Base-by-base conservation (phyloP, 1,284 basidiomycete genomes). In the Dichomitus squalens region DNA sequence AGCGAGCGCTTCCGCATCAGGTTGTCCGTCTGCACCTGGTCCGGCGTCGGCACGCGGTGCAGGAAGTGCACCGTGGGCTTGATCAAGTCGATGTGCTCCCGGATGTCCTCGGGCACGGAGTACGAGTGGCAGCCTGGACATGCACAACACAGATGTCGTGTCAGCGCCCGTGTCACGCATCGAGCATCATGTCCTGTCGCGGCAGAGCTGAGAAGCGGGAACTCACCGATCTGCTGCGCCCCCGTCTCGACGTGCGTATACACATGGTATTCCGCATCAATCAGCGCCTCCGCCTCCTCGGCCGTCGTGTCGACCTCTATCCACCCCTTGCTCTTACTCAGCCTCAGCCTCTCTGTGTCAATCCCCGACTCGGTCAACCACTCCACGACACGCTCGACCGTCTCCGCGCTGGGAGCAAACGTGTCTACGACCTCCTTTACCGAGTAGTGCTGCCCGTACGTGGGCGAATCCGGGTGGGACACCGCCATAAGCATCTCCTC, bases 21-120 rank as follows among this genome's bases (percentile, higher is more conserved):
- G n/a, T n/a, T n/a, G n/a, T n/a, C n/a, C n/a, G n/a, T 68, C 52
- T 49, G 58, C 3, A 49, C 40, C 29, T 41, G 55, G 48, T 59
- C 47, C 2, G 52, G 38, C 11, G 49, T 54, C 16, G 58, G 58
- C 7, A 63, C 27, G 31, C 64, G 67, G 33, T 69, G 66, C 44
- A 69, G 66, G 64, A 78, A 76, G 61, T 79, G 75, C 1, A 79
- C 70, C 1, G 79, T 79, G 4, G 79, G 79, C 52, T 74, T 74
- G 57, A 81, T 72, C 40, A 80, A 65, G 55, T 81, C 79, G 41
- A 81, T 69, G 55, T 78, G 75, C 16, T 70, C 64, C 20, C 67
- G 66, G 36, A 80, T 62, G 54, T 72, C 66, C 31, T 65, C 65
- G 0, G 78, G 79, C 27, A 80, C 66, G 16, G 72, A 74, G 60